Evolutionary conservation across 345 rosid species (phyloP).

Genomic region (Eucalyptus polybractea): DNA sequence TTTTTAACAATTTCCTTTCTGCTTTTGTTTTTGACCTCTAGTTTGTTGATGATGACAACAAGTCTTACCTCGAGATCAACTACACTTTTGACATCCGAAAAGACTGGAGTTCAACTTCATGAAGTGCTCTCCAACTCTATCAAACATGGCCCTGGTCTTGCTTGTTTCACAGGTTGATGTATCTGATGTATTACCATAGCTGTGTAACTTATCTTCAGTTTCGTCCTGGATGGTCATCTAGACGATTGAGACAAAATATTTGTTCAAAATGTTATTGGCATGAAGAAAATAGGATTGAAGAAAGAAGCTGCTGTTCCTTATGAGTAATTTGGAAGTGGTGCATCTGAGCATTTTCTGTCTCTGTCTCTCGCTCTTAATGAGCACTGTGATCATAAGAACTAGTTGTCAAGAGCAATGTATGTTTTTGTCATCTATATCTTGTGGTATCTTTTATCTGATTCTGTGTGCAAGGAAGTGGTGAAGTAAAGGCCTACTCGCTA

Average conservation of each 20-base stretch:
- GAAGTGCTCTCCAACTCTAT: neutral
- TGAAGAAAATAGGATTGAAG: neutral
- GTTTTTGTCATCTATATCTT: neutral
- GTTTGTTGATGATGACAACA: conserved; percentile 82
- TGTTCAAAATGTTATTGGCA: neutral
- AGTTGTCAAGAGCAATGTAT: neutral
- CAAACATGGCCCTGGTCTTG: neutral
- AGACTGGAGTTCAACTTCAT: conserved; percentile 26
- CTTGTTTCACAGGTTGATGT: neutral
- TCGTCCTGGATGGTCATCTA: neutral
- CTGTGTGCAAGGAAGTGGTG: neutral
- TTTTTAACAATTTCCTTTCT: neutral
- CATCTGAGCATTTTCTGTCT: neutral
- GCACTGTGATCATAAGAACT: neutral
- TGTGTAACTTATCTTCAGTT: neutral
- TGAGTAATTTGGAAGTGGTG: neutral
- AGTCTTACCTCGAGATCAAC: conserved; percentile 81
- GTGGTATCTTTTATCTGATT: neutral
- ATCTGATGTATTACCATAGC: neutral
- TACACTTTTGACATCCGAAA: conserved; percentile 84
- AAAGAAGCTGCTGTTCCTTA: neutral
- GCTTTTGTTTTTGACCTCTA: conserved; percentile 2
- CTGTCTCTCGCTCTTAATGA: neutral
- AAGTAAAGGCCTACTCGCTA: neutral
- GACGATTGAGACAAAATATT: neutral